Evolutionary conservation across 495 filamentous ascomycete species (phyloP), one percentile per base, ranked within the genome.

Genomic region (Xylaria flabelliformis): DNA sequence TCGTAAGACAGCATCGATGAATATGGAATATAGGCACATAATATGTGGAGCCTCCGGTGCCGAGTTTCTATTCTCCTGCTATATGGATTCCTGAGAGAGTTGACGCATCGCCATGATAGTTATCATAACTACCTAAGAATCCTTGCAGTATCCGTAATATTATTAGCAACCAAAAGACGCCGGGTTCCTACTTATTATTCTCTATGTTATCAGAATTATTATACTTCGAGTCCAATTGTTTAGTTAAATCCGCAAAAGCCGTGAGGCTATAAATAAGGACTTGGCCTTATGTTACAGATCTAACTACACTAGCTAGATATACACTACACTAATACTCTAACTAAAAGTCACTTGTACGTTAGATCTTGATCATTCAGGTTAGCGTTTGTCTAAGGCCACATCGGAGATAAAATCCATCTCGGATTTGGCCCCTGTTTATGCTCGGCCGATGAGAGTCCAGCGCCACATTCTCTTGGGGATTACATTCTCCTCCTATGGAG

Each of bases 391-490:
- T 26, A 53, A 53, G 50, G 50, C 50, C 13, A 4, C 10, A 53
- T 10, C 50, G 50, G 50, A 53, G 50, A 53, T 53, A 32, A 39
- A 34, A 19, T 34, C 17, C 17, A 8, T 59, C 55, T 39, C 58
- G 58, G 61, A 64, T 44, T 42, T 15, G 39, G n/a, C 39, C 9
- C 36, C 61, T 12, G 7, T 15, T 42, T 24, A 8, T 17, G 58
- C 65, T 67, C 65, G 65, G 65, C 65, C 65, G 65, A 67, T 3
- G 48, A 41, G 34, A 8, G 26, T 44, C 24, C 26, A 41, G 19
- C n/a, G 39, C 61, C 21, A 64, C 21, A n/a, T 13, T 42, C 15
- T 21, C 64, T 36, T 39, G 8, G 3, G 13, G 32, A 21, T 32
- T 39, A 0, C 21, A 3, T 21, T 2, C 19, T 41, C n/a, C 7